phyloP scores from a whole-genome alignment of 2,329 filamentous ascomycete species.

The Diaporthe aspalathi region DNA sequence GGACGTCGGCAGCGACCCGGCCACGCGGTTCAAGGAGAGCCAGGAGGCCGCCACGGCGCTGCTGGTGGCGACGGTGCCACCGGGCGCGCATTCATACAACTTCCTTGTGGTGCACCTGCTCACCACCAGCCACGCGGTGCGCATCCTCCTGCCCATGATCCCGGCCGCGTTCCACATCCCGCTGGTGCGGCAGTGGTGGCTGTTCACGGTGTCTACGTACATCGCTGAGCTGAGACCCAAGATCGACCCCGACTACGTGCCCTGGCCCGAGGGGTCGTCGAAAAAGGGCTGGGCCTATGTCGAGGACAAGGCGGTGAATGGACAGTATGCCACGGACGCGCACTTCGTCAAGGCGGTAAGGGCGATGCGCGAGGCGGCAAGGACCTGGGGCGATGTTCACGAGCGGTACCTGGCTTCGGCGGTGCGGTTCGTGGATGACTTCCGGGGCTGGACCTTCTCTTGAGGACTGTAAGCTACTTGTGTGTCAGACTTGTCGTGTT shows the following conservation, averaged over 20 bases:
- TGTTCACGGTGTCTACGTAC: conserved; percentile 83
- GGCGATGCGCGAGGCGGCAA: conserved; percentile 78
- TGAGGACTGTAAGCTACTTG: conserved; percentile 1
- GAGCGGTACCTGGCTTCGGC: conserved; percentile 75
- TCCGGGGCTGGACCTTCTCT: conserved; percentile 71
- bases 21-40: conserved; percentile 79
- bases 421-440: conserved; percentile 78
- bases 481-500: conserved; percentile 3
- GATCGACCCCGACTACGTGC: conserved; percentile 75
- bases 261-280: conserved; percentile 63
- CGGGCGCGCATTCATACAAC: conserved; percentile 75
- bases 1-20: conserved; percentile 73
- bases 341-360: conserved; percentile 87
- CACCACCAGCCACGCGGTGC: conserved; percentile 86
- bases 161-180: conserved; percentile 77
- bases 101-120: conserved; percentile 87
- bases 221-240: conserved; percentile 79
- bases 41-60: conserved; percentile 72
- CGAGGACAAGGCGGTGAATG: conserved; percentile 75
- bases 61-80: conserved; percentile 69
- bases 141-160: conserved; percentile 84
- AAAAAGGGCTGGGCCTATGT: conserved; percentile 82
- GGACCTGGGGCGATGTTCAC: conserved; percentile 78
- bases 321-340: conserved; percentile 75
- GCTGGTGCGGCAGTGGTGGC: conserved; percentile 89